Evolutionary conservation across 73 alveolate species (phyloP).

Genomic region (Tetrahymena elliotti): DNA sequence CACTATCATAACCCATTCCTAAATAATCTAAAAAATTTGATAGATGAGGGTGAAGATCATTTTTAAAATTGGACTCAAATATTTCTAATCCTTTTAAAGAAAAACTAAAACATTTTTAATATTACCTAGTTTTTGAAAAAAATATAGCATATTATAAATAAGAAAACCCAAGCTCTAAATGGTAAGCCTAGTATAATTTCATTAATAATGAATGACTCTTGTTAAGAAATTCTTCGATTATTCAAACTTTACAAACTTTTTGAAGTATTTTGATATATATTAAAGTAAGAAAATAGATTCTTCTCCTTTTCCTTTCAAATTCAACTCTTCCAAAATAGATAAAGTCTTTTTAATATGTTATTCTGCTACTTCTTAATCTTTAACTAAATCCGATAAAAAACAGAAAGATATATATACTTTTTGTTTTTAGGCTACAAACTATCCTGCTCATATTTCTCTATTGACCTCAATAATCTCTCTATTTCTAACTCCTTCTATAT

Average conservation of each 20-base stretch:
- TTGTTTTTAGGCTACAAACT: too few relatives aligned
- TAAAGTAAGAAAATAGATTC: background rate
- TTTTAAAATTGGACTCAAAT: too few relatives aligned
- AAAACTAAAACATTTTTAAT: too few relatives aligned
- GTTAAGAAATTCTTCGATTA: background rate
- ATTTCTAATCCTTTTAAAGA: too few relatives aligned
- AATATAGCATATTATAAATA: too few relatives aligned
- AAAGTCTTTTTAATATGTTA: background rate
- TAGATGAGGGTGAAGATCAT: background rate
- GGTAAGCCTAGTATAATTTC: too few relatives aligned
- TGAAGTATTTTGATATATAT: background rate
- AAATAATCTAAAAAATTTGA: background rate
- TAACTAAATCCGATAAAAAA: background rate
- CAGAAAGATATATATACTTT: background rate
- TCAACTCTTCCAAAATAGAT: too few relatives aligned
- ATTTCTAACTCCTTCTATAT: background rate
- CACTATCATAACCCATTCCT: background rate
- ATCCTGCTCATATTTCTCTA: background rate
- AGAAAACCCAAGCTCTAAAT: too few relatives aligned
- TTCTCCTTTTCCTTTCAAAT: background rate
- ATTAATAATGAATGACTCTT: too few relatives aligned
- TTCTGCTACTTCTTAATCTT: background rate
- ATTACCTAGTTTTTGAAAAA: too few relatives aligned
- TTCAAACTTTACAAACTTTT: background rate
- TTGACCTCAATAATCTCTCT: background rate